Conservation (phyloP, 352 stramenopile species). For the Globisporangium polare region DNA sequence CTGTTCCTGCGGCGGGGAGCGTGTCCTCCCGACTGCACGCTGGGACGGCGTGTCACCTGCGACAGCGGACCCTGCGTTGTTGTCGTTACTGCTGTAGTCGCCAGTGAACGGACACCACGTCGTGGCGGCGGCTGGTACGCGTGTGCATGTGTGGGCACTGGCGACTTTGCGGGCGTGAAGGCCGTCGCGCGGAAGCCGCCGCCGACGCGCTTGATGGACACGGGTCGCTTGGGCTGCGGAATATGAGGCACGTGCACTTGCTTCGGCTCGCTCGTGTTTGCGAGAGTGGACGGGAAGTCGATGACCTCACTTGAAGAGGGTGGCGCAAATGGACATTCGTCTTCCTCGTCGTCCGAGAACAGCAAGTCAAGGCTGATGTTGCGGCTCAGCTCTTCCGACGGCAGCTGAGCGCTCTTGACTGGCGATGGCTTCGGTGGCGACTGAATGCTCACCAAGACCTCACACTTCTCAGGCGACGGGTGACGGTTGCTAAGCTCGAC, state of each 20-base stretch:
- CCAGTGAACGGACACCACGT: background rate
- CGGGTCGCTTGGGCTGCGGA: conserved; percentile 11
- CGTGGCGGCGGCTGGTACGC: conserved; percentile 4
- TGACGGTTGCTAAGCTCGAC: background rate
- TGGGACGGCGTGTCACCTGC: conserved; percentile 11
- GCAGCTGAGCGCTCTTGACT: background rate
- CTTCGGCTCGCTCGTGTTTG: background rate
- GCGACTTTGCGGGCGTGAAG: conserved; percentile 10
- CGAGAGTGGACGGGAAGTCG: no score
- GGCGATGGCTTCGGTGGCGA: background rate
- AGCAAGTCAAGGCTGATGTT: conserved; percentile 51
- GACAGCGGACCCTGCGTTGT: background rate
- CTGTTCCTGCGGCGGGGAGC: background rate
- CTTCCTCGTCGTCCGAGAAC: conserved; percentile 37
- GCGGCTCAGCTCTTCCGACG: background rate
- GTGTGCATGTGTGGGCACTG: conserved; percentile 8
- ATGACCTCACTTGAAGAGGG: background rate
- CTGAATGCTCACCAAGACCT: background rate
- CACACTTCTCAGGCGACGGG: background rate
- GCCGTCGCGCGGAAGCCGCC: conserved; percentile 48
- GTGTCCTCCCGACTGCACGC: conserved; percentile 1
- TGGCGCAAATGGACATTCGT: background rate
- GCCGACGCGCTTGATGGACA: conserved; percentile 48
- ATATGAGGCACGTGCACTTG: background rate
- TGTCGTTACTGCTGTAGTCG: conserved; percentile 2